Evolutionary conservation across 352 stramenopile genomes (phyloP), one percentile per base, ranked within the genome.

Genomic region (Phytophthora ramorum): DNA sequence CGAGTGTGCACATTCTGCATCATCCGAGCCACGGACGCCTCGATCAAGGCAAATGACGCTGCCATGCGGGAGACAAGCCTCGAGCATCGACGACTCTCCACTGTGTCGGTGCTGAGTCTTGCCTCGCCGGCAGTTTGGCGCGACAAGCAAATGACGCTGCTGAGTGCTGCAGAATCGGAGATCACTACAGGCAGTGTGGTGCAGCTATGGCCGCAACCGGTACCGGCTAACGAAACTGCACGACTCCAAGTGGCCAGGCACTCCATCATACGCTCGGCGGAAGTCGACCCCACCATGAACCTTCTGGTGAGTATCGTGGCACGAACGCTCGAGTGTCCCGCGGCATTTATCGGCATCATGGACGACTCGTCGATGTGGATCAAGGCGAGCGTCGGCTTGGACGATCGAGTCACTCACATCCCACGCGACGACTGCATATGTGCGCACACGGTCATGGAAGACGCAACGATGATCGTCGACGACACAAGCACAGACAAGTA

Each of bases 1-100:
- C 83, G 86, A 57, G 75, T 95, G 26, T 93, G 86, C 60, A 89
- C 86, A 32, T 91, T 92, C 69, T 95, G 86, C 68, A 78, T 93
- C 58, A 91, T 92, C 60, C 83, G 80, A 22, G 86, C 86, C 30
- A 90, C 82, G 7, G 78, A 90, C 58, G 81, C 84, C 14, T 88
- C 83, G 20, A 86, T 92, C 65, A 80, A 81, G 43, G 71, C 69
- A 13, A 82, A 87, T 41, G 80, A 89, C 35, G 66, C 68, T 14
- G 69, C 72, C 2, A 49, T 79, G 26, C 73, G 72, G 34, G 81
- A 82, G 40, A 80, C 76, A 1, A 43, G 45, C 24, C 5, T 45
- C 3, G 56, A 64, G 16, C 47, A 52, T n/a, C 40, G 38, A 34
- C 63, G 63, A 16, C 51, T 76, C 24, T 69, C 68, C 1, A 43